Percentiles rank a stretch among this genome's conserved stretches.
phyloP scores from a whole-genome alignment of 164 flowering plant species.

The Vitis riparia region DNA sequence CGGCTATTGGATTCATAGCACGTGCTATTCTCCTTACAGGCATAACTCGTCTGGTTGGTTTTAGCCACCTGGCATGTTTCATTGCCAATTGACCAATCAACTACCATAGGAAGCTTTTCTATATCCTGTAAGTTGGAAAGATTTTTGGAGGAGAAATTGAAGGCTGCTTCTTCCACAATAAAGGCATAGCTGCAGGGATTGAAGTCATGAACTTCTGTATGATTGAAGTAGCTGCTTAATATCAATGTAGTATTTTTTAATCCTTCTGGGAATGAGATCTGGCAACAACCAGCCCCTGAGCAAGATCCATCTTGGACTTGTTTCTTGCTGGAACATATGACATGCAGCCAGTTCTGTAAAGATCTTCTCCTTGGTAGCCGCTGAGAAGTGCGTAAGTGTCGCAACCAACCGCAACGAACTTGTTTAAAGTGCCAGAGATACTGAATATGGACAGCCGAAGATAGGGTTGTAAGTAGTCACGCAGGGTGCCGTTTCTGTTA shows the following conservation, averaged over 20 bases:
- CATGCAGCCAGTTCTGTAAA: too few species aligned
- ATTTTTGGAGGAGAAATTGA: not conserved
- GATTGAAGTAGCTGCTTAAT: not conserved
- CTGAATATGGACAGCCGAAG: too few species aligned
- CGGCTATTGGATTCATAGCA: not conserved
- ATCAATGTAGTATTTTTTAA: not conserved
- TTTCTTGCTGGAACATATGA: too few species aligned
- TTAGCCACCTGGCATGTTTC: not conserved
- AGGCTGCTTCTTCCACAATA: not conserved
- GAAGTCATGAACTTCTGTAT: not conserved
- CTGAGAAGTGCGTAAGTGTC: too few species aligned
- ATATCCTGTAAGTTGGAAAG: not conserved
- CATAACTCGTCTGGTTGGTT: not conserved
- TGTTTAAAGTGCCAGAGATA: too few species aligned
- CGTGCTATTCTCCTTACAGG: not conserved
- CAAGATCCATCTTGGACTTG: too few species aligned
- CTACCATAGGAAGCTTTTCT: not conserved
- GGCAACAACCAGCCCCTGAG: too few species aligned
- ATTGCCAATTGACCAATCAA: not conserved
- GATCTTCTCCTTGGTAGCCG: too few species aligned
- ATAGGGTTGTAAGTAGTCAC: too few species aligned
- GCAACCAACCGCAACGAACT: too few species aligned
- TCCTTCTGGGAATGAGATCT: too few species aligned
- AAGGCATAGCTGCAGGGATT: not conserved
- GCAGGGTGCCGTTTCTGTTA: too few species aligned